Percentiles rank a stretch among this genome's conserved stretches.
phyloP scores from a whole-genome alignment of 495 filamentous ascomycete genomes.

The Lasiosphaeria hispida region DNA sequence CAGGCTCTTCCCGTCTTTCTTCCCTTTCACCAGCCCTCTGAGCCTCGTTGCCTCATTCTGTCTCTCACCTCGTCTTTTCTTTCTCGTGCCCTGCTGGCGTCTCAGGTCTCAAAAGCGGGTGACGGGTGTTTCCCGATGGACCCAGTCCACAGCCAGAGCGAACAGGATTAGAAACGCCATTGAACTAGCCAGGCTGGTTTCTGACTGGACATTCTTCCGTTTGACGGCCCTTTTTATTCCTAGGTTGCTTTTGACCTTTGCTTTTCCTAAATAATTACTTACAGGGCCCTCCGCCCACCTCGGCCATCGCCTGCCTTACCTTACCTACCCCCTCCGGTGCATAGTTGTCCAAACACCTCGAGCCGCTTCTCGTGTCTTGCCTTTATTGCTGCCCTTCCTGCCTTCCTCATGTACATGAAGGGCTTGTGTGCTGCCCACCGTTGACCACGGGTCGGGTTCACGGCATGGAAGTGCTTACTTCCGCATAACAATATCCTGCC shows the following conservation, averaged over 20 bases:
- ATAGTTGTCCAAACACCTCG: conserved; percentile 6
- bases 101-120: conserved; percentile 1
- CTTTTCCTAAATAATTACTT: conserved; percentile 1
- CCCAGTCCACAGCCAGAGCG: background rate
- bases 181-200: conserved; percentile 5
- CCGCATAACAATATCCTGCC: conserved; percentile 39
- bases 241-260: background rate
- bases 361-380: conserved; percentile 19
- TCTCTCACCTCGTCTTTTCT: background rate
- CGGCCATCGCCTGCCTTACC: background rate
- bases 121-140: background rate
- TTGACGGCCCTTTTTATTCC: conserved; percentile 1
- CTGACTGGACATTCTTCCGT: conserved; percentile 8
- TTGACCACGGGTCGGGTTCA: conserved; percentile 21
- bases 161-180: background rate
- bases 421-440: conserved; percentile 17
- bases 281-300: background rate
- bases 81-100: conserved; percentile 3
- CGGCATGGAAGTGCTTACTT: conserved; percentile 44
- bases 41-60: background rate
- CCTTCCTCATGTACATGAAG: conserved; percentile 25
- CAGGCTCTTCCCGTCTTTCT: conserved; percentile 1
- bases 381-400: conserved; percentile 14
- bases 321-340: background rate
- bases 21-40: too few relatives aligned